Conservation (phyloP, 345 rosid species). For the Garcia nutans region DNA sequence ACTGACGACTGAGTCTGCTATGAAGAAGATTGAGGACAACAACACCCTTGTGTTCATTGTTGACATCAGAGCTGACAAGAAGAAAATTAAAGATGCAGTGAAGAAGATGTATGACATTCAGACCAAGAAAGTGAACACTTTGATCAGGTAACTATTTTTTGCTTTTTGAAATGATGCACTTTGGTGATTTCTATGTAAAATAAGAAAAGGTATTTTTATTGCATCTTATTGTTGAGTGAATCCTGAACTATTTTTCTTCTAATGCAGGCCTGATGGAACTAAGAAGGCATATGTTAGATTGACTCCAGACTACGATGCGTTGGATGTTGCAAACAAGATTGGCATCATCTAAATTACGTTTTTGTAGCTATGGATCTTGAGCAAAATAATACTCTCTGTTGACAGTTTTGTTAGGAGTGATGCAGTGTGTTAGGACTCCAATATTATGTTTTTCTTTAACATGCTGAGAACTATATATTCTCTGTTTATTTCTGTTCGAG, state of each 20-base stretch:
- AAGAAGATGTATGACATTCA: constrained; percentile 96
- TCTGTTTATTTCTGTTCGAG: not conserved
- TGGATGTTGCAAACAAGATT: constrained; percentile 35
- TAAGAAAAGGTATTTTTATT: no score
- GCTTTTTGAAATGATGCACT: no score
- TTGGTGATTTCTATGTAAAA: not conserved
- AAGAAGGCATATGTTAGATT: constrained; percentile 73
- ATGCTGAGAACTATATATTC: not conserved
- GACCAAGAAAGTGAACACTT: constrained; percentile 91
- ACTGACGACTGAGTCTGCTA: constrained; percentile 90
- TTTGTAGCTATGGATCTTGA: not conserved
- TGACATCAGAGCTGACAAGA: constrained; percentile 88
- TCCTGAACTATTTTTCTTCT: not conserved
- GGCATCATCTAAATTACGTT: constrained; percentile 20
- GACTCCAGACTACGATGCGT: constrained; percentile 64
- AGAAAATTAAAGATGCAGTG: constrained; percentile 86
- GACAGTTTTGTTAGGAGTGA: constrained; percentile 27
- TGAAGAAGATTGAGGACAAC: constrained; percentile 96
- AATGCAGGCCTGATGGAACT: constrained; percentile 61
- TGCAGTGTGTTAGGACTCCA: constrained; percentile 20
- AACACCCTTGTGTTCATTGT: constrained; percentile 96
- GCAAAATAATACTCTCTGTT: not conserved
- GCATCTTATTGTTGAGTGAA: not conserved
- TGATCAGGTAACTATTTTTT: constrained; percentile 56
- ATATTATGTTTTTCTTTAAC: constrained; percentile 10